Base-by-base conservation (phyloP, 2,329 filamentous ascomycete species). In the Neurospora sp. region DNA sequence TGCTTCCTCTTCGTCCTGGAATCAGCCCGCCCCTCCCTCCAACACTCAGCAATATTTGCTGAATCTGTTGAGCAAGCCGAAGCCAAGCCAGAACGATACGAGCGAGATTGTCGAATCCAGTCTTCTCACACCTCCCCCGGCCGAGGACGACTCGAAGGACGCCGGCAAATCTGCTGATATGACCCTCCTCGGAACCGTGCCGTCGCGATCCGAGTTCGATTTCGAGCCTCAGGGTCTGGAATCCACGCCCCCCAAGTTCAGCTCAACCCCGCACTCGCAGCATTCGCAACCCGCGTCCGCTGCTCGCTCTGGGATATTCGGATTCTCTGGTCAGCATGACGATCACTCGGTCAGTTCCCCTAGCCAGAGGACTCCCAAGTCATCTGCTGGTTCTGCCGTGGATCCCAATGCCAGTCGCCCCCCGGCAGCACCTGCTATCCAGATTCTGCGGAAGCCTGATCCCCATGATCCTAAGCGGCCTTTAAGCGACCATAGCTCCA, bases 21-120 rank as follows among this genome's bases (percentile, higher is more conserved):
- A 80, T 72, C 80, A 82, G 36, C 82, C 82, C 40, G 82, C 86
- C 62, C 86, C 88, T 68, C 81, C 86, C 28, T 85, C 88, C 66
- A 90, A 93, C 78, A 92, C 93, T 4, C 92, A 96, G 79, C 90
- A 95, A 73, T 92, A 96, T 77, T 84, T 99, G 66, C 88, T 98
- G 72, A 91, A 92, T 75, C 84, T 98, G 70, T 86, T 99, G 73
- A 96, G 93, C 77, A 89, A 91, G 67, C 89, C 91, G 68, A 93
- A 90, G 81, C 88, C 88, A 12, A 83, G 84, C 70, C 88, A 90
- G 78, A 83, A 81, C 66, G 86, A 89, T 66, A 68, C 82, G 71
- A 77, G 78, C 68, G 84, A 85, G 72, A 76, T 80, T 12, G 78
- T 81, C 28, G 82, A 83, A 69, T 80, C 82, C 36, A 77, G 78